These are phyloP conservation scores for Penicillium malachiteum DNA, from an alignment of 495 filamentous ascomycete genomes.

Conservation along the genomic window DNA sequence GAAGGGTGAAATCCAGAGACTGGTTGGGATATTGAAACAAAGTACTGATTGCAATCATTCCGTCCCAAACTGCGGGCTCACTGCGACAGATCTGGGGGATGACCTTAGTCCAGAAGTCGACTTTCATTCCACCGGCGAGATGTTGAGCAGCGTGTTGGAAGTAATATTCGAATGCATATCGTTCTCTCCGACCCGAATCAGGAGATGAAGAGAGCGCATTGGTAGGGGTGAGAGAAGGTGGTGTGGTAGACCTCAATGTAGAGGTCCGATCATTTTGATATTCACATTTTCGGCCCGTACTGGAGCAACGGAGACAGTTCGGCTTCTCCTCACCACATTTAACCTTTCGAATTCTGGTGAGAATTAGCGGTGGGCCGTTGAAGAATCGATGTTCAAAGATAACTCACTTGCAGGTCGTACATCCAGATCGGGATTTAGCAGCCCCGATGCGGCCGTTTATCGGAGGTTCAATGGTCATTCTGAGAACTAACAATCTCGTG, in stretches of 20 bases:
- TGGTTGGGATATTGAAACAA: conserved; percentile 42
- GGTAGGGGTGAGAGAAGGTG: background rate
- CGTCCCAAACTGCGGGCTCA: conserved; percentile 57
- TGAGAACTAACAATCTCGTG: too few relatives aligned
- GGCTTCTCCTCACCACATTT: conserved; percentile 68
- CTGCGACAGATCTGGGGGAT: conserved; percentile 53
- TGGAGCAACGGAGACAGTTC: conserved; percentile 54
- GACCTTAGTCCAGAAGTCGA: conserved; percentile 53
- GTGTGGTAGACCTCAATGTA: background rate
- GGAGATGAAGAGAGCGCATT: conserved; percentile 7
- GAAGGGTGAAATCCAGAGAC: conserved; percentile 15
- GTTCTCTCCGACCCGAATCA: conserved; percentile 20
- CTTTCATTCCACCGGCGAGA: conserved; percentile 45
- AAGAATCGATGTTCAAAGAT: background rate
- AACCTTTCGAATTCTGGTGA: conserved; percentile 55
- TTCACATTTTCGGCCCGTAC: conserved; percentile 49
- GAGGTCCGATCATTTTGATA: conserved; percentile 7
- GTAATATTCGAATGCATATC: conserved; percentile 53
- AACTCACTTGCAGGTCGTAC: conserved; percentile 30
- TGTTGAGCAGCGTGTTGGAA: conserved; percentile 46
- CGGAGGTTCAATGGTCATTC: background rate
- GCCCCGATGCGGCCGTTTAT: conserved; percentile 14
- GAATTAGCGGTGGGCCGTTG: background rate
- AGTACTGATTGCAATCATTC: conserved; percentile 49
- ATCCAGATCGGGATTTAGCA: conserved; percentile 21